phyloP scores from a whole-genome alignment of 179 eudicot species.

The Silene noctiflora region DNA sequence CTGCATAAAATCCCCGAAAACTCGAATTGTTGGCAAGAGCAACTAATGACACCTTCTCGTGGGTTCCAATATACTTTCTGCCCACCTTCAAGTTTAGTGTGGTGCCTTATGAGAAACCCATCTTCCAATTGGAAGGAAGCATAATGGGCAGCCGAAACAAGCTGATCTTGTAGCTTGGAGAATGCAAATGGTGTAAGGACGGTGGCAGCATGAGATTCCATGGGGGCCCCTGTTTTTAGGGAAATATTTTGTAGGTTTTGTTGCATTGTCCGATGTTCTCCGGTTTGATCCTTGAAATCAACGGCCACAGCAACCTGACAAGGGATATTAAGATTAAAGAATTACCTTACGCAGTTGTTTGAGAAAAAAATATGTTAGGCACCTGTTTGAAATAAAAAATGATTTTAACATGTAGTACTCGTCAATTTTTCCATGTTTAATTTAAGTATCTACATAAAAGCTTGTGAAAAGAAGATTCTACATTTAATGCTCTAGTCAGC shows the following conservation, averaged over 20 bases:
- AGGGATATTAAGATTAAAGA: too few relatives aligned
- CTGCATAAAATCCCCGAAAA: conserved; percentile 85
- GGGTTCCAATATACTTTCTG: conserved; percentile 81
- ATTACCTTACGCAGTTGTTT: too few relatives aligned
- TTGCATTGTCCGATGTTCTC: conserved; percentile 94
- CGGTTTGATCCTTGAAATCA: conserved; percentile 89
- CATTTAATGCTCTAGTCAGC: too few relatives aligned
- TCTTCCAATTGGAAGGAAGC: conserved; percentile 83
- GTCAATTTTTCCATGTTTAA: too few relatives aligned
- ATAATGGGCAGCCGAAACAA: conserved; percentile 83
- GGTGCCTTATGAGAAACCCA: conserved; percentile 76
- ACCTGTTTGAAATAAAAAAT: too few relatives aligned
- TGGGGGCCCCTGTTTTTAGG: conserved; percentile 91
- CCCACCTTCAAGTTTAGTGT: conserved; percentile 81
- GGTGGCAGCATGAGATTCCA: conserved; percentile 93
- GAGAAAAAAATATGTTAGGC: too few relatives aligned
- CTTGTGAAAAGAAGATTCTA: too few relatives aligned
- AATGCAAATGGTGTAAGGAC: conserved; percentile 88
- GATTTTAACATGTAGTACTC: too few relatives aligned
- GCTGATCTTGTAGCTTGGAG: conserved; percentile 89
- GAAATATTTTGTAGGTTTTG: conserved; percentile 86
- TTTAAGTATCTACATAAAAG: too few relatives aligned
- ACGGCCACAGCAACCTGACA: conserved; percentile 69
- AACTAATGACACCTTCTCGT: conserved; percentile 64
- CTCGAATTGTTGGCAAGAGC: conserved; percentile 84